Evolutionary conservation across 2,329 filamentous ascomycete species (phyloP).

Genomic region (Sodiomyces alkalinus): DNA sequence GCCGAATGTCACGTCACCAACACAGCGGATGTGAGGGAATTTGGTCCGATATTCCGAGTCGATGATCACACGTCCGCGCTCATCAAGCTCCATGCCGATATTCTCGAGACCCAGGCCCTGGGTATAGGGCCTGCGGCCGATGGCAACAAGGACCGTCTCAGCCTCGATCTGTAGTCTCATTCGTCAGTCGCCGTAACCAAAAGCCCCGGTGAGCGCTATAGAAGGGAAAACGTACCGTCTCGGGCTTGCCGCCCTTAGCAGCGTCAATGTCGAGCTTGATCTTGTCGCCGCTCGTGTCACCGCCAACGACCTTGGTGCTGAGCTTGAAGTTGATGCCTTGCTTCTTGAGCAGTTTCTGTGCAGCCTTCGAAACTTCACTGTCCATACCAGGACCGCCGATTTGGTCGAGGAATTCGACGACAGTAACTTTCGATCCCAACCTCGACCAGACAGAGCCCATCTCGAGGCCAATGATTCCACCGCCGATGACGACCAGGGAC

Average conservation of each 20-base stretch:
- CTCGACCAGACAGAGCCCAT: conserved; percentile 98
- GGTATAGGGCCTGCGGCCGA: conserved; percentile 92
- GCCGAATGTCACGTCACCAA: conserved; percentile 92
- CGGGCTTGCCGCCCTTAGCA: conserved; percentile 90
- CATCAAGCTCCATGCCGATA: conserved; percentile 80
- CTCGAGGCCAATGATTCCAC: conserved; percentile 96
- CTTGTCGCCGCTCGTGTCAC: conserved; percentile 63
- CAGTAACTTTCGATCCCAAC: conserved; percentile 84
- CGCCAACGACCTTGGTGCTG: conserved; percentile 82
- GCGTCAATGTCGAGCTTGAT: conserved; percentile 78
- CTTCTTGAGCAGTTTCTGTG: conserved; percentile 87
- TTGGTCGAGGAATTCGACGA: conserved; percentile 90
- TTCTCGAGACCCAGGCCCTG: conserved; percentile 84
- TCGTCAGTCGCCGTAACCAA: conserved; percentile 4
- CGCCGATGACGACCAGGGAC: conserved; percentile 93
- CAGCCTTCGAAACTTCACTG: conserved; percentile 73
- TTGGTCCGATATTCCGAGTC: conserved; percentile 99
- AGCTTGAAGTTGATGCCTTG: conserved; percentile 98
- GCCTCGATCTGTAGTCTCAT: conserved; percentile 54
- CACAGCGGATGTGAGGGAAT: conserved; percentile 88
- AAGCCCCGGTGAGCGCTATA: no score
- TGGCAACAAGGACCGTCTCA: conserved; percentile 91
- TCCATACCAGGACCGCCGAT: conserved; percentile 99
- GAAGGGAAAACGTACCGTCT: conserved; percentile 52
- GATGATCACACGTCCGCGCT: conserved; percentile 87